Conservation (phyloP, 176 grass and related monocot species). For the Juncus inflexus region DNA sequence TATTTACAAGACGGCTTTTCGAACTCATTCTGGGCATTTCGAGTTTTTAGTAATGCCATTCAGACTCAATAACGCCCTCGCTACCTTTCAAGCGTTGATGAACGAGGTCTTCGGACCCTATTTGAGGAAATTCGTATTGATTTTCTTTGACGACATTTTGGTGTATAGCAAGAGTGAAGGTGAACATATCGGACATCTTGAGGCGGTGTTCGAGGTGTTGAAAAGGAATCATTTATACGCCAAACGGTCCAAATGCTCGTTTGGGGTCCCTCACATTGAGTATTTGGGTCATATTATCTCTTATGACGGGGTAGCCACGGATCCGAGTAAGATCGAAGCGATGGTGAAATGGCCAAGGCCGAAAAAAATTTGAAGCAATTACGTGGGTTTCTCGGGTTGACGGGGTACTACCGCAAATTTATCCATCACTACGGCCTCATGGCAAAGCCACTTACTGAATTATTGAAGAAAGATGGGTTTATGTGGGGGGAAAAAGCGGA, state of each 20-base stretch:
- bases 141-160: conserved; percentile 19
- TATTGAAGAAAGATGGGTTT: background rate
- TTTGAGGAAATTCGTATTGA: background rate
- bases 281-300: conserved; percentile 10
- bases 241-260: background rate
- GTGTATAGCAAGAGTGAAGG: background rate
- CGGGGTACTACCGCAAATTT: background rate
- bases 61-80: background rate
- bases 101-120: background rate
- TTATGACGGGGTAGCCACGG: background rate
- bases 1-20: background rate
- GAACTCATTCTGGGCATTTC: background rate
- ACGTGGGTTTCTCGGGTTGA: conserved; percentile 1
- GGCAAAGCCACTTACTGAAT: background rate
- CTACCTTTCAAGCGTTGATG: background rate
- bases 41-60: conserved; percentile 1
- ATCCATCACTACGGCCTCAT: background rate
- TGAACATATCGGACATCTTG: background rate
- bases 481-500: background rate
- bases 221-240: background rate
- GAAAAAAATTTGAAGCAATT: background rate
- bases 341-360: background rate
- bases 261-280: background rate
- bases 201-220: background rate
- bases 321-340: background rate